Evolutionary conservation across 495 filamentous ascomycete species (phyloP).

Genomic region (Pyrenula massariospora): DNA sequence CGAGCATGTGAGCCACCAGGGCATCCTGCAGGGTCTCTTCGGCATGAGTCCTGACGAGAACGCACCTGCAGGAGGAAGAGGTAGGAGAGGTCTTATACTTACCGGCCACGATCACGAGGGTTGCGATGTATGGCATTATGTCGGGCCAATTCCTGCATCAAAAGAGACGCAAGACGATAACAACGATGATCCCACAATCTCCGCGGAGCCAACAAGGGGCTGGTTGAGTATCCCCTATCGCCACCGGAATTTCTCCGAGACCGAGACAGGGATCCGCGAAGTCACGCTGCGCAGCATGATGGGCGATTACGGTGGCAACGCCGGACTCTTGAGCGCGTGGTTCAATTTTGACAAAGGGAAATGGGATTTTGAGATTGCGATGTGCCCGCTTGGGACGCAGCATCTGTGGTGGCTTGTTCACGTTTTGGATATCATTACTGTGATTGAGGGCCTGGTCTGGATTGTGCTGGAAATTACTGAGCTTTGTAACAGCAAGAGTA

Average conservation of each 20-base stretch:
- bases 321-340: conserved; percentile 78
- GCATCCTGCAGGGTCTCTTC: conserved; percentile 67
- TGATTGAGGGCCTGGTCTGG: conserved; percentile 10
- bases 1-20: conserved; percentile 42
- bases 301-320: conserved; percentile 84
- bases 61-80: conserved; percentile 38
- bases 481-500: too few species aligned
- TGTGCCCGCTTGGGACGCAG: conserved; percentile 70
- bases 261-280: conserved; percentile 57
- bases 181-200: conserved; percentile 1
- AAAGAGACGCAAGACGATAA: conserved; percentile 6
- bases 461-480: conserved; percentile 6
- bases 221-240: background rate
- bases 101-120: conserved; percentile 94
- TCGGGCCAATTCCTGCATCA: conserved; percentile 31
- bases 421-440: conserved; percentile 49
- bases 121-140: conserved; percentile 77
- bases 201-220: background rate
- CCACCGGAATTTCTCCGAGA: background rate
- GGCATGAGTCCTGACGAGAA: conserved; percentile 53
- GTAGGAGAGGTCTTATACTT: conserved; percentile 63
- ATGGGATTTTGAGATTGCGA: conserved; percentile 72
- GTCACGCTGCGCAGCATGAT: conserved; percentile 98
- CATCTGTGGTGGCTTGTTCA: conserved; percentile 93
- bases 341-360: conserved; percentile 56